Evolutionary conservation across 164 flowering plant genomes (phyloP).

Genomic region (Vitis cinerea): DNA sequence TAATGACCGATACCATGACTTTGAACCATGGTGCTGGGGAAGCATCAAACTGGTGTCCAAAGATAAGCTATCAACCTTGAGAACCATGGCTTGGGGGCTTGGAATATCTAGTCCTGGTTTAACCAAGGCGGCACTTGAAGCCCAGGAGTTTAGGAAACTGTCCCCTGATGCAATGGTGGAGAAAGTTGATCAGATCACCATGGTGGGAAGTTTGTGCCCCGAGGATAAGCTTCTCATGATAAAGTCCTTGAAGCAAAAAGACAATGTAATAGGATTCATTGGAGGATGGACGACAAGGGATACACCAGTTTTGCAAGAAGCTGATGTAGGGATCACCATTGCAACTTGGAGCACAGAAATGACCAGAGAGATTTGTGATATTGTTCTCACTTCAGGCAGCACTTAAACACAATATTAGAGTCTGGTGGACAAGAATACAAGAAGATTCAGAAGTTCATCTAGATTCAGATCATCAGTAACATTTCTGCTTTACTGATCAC

Average conservation of each 20-base stretch:
- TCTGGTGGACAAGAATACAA: constrained; percentile 13
- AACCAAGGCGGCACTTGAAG: constrained; percentile 9
- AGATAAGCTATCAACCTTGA: constrained; percentile 12
- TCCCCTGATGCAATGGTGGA: constrained; percentile 5
- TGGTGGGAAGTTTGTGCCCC: constrained; percentile 17
- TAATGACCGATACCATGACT: too few species aligned
- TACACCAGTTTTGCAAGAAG: constrained; percentile 22
- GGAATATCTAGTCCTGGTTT: constrained; percentile 7
- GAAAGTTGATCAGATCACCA: constrained; percentile 7
- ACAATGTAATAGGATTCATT: constrained; percentile 20
- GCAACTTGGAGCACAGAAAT: constrained; percentile 11
- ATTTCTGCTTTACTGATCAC: constrained; percentile 15
- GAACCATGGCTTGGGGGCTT: constrained; percentile 5
- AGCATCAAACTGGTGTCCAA: constrained; percentile 20
- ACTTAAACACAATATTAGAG: neutral
- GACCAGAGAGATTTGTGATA: constrained; percentile 16
- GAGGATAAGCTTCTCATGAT: constrained; percentile 17
- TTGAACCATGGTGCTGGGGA: constrained; percentile 7
- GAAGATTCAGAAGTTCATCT: constrained; percentile 26
- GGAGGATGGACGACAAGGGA: constrained; percentile 18
- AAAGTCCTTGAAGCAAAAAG: constrained; percentile 7
- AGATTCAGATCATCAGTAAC: constrained; percentile 19
- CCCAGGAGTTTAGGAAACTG: constrained; percentile 3
- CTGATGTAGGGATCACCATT: constrained; percentile 23
- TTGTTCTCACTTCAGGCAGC: neutral